Conservation (phyloP, 306 rosid genomes). For the Castanospermum australe region DNA sequence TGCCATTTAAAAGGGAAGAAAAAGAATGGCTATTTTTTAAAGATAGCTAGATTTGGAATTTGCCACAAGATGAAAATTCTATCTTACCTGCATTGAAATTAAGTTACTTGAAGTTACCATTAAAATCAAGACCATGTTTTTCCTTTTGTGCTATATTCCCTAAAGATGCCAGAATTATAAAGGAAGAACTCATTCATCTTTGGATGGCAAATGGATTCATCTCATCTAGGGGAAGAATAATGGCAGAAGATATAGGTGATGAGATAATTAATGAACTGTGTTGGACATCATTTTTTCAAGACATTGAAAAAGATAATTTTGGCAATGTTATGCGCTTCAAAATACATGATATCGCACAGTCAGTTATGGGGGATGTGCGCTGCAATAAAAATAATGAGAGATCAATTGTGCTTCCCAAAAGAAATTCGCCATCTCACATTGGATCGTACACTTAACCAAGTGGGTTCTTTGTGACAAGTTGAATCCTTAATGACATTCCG, state of each 20-base stretch:
- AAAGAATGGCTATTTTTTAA: neutral
- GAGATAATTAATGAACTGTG: neutral
- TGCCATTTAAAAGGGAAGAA: too few relatives aligned
- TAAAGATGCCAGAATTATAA: neutral
- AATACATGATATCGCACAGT: slow-evolving; percentile 21
- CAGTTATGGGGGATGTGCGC: neutral
- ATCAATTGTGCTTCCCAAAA: neutral
- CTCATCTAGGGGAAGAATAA: neutral
- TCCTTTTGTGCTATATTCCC: slow-evolving; percentile 20
- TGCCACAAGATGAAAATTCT: slow-evolving; percentile 5
- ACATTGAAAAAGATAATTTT: neutral
- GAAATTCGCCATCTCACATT: neutral
- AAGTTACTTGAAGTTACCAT: neutral
- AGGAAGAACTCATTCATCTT: neutral
- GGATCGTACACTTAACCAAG: too few relatives aligned
- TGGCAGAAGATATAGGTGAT: neutral
- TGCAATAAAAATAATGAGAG: neutral
- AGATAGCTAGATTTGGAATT: neutral
- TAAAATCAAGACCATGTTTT: slow-evolving; percentile 1
- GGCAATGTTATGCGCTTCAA: neutral
- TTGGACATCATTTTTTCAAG: slow-evolving; percentile 23
- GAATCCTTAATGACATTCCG: neutral
- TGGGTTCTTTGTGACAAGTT: neutral
- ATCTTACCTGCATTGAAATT: neutral
- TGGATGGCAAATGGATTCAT: slow-evolving; percentile 24